phyloP scores from a whole-genome alignment of 1,284 basidiomycete genomes.

The Ceratobasidium sp. region DNA sequence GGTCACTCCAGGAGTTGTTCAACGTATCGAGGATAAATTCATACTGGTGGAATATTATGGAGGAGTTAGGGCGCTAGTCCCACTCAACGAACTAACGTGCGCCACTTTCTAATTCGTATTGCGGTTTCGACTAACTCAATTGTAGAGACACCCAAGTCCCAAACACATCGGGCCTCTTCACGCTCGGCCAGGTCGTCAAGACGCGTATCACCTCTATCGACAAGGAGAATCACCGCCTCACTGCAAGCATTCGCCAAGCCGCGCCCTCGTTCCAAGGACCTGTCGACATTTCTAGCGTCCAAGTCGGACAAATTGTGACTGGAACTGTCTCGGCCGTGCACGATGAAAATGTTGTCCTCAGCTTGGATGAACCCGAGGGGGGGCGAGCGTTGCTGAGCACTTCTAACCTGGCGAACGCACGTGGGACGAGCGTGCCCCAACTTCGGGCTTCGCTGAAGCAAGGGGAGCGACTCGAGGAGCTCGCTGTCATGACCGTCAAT shows the following conservation, averaged over 20 bases:
- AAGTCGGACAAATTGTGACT: slow-evolving; percentile 76
- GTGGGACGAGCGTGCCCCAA: slow-evolving; percentile 70
- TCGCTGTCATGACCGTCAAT: slow-evolving; percentile 91
- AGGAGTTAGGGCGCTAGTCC: slow-evolving; percentile 84
- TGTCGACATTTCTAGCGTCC: slow-evolving; percentile 71
- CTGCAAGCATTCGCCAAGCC: slow-evolving; percentile 89
- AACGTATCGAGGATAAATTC: slow-evolving; percentile 78
- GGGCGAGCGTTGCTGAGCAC: slow-evolving; percentile 85
- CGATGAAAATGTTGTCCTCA: slow-evolving; percentile 80
- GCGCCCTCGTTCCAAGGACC: slow-evolving; percentile 59
- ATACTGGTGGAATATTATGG: slow-evolving; percentile 91
- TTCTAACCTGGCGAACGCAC: slow-evolving; percentile 85
- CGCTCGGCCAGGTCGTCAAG: slow-evolving; percentile 83
- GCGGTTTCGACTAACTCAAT: neutral
- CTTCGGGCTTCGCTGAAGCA: slow-evolving; percentile 69
- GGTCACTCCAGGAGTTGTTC: slow-evolving; percentile 84
- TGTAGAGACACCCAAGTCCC: slow-evolving; percentile 67
- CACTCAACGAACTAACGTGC: slow-evolving; percentile 81
- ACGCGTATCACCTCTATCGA: slow-evolving; percentile 84
- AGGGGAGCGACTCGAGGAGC: slow-evolving; percentile 76
- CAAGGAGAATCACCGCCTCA: slow-evolving; percentile 66
- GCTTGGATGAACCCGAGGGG: slow-evolving; percentile 67
- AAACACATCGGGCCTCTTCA: slow-evolving; percentile 73
- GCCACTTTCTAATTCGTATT: slow-evolving; percentile 41
- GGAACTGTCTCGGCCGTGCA: slow-evolving; percentile 80